These are phyloP conservation scores for Ustilago sp. DNA, from an alignment of 1,284 basidiomycete species.

Conservation along the genomic window DNA sequence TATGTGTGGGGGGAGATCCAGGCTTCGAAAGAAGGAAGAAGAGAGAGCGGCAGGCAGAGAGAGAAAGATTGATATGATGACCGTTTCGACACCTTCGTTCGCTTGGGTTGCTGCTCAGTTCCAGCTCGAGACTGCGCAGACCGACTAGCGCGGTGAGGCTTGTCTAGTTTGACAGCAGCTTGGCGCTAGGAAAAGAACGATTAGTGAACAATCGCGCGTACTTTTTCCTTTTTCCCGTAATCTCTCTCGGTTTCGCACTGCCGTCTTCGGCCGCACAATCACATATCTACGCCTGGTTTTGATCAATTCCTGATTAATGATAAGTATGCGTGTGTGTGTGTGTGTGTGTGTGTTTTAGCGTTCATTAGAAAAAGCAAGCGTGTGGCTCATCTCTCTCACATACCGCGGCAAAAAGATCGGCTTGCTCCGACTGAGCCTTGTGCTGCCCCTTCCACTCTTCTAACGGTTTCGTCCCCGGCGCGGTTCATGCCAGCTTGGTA, in stretches of 20 bases:
- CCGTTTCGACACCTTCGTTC: not conserved
- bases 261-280: constrained; percentile 18
- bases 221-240: constrained; percentile 29
- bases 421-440: constrained; percentile 6
- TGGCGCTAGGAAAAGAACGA: constrained; percentile 9
- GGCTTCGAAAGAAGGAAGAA: not conserved
- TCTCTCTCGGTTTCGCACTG: constrained; percentile 16
- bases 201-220: constrained; percentile 15
- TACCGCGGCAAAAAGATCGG: constrained; percentile 5
- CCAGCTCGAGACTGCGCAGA: constrained; percentile 13
- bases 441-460: not conserved
- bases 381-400: not conserved
- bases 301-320: not conserved
- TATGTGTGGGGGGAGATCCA: constrained; percentile 9
- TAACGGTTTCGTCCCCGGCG: not conserved
- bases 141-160: constrained; percentile 25
- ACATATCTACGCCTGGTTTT: constrained; percentile 3
- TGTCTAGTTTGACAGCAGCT: constrained; percentile 8
- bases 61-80: not conserved
- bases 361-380: constrained; percentile 9
- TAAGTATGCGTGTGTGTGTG: not conserved
- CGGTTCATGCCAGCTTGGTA: not conserved
- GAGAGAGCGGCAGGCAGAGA: not conserved
- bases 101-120: not conserved
- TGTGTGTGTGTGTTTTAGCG: not conserved